phyloP scores from a whole-genome alignment of 768 basidiomycete genomes.

The Trametes cubensis region DNA sequence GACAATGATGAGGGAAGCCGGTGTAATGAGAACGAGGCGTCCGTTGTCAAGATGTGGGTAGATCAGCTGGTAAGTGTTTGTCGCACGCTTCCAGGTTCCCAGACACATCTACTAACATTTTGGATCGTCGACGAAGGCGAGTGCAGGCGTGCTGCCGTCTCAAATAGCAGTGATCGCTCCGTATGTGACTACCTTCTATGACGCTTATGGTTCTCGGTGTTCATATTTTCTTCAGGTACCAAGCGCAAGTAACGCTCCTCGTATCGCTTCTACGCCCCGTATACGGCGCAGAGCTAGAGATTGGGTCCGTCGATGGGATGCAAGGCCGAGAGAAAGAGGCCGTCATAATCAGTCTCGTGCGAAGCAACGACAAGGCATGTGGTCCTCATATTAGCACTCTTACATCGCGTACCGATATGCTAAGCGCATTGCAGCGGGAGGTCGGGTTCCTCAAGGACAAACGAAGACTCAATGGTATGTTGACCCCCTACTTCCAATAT shows the following conservation, averaged over 20 bases:
- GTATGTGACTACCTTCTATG: conserved; percentile 40
- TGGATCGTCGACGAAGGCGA: conserved; percentile 44
- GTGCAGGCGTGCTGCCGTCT: conserved; percentile 58
- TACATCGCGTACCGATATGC: background rate
- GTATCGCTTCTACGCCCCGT: conserved; percentile 72
- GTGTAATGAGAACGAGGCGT: conserved; percentile 94
- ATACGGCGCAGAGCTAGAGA: conserved; percentile 75
- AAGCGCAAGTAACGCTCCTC: conserved; percentile 89
- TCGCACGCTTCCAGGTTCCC: background rate
- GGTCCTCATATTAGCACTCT: background rate
- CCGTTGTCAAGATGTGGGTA: conserved; percentile 81
- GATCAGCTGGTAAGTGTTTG: conserved; percentile 64
- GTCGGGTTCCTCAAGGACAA: conserved; percentile 96
- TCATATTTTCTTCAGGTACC: conserved; percentile 57
- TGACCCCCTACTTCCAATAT: background rate
- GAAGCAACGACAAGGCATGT: conserved; percentile 82
- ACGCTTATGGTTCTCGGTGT: background rate
- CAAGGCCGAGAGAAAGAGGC: conserved; percentile 97
- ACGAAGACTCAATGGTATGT: conserved; percentile 81
- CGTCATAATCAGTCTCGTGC: conserved; percentile 87
- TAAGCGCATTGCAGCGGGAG: conserved; percentile 56
- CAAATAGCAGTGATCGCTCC: conserved; percentile 92
- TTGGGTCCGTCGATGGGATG: conserved; percentile 96
- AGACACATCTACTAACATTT: no score
- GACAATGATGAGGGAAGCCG: conserved; percentile 88